Conservation (phyloP, 176 grass and related monocot genomes). For the Oryza brachyantha region DNA sequence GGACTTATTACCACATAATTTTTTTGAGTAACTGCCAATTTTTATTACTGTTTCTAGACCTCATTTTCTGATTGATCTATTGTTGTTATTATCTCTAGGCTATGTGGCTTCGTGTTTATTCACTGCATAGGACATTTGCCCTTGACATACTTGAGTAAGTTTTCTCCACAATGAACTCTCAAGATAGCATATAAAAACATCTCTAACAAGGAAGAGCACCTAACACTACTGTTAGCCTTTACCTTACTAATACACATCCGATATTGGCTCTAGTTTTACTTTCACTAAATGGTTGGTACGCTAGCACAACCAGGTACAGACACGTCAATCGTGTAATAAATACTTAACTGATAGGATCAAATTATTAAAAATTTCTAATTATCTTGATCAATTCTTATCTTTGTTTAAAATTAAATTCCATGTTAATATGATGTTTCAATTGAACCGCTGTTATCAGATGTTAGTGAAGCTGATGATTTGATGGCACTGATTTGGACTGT, state of each 20-base stretch:
- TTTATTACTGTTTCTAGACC: constrained; percentile 16
- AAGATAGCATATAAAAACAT: too few relatives aligned
- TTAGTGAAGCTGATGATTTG: background rate
- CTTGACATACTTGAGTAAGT: constrained; percentile 98
- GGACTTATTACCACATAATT: background rate
- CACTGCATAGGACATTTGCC: constrained; percentile 80
- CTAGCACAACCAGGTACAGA: too few relatives aligned
- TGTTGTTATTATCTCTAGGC: constrained; percentile 50
- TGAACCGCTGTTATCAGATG: background rate
- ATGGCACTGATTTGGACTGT: background rate
- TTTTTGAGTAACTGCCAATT: constrained; percentile 15
- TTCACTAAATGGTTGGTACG: too few relatives aligned
- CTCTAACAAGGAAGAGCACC: too few relatives aligned
- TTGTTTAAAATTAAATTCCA: background rate
- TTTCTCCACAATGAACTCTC: constrained; percentile 5
- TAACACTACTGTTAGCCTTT: too few relatives aligned
- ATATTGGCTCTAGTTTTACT: too few relatives aligned
- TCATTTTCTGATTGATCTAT: constrained; percentile 33
- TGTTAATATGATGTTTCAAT: background rate
- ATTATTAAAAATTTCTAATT: constrained; percentile 15
- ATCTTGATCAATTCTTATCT: background rate
- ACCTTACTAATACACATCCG: too few relatives aligned
- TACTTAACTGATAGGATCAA: too few relatives aligned
- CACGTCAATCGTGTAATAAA: too few relatives aligned
- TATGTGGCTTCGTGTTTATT: constrained; percentile 78